Conservation (phyloP, 1,139 yeast species). For the Lodderomyces pseudojiufengensis region DNA sequence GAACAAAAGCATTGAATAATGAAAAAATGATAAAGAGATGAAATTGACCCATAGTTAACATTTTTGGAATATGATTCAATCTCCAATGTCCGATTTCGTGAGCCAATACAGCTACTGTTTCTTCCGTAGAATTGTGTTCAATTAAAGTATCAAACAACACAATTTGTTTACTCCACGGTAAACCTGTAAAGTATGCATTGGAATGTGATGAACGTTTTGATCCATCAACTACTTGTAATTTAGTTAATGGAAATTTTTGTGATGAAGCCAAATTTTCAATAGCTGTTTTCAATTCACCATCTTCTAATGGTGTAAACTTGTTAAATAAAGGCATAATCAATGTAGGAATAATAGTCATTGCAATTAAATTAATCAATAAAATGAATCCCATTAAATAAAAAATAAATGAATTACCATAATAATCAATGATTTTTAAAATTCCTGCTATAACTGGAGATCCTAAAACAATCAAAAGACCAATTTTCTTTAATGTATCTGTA, state of each 20-base stretch:
- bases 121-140: constrained; percentile 68
- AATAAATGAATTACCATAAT: constrained; percentile 77
- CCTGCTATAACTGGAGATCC: constrained; percentile 74
- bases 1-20: constrained; percentile 72
- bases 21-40: constrained; percentile 66
- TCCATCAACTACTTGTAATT: constrained; percentile 87
- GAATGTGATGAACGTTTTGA: constrained; percentile 95
- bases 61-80: constrained; percentile 74
- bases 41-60: constrained; percentile 59
- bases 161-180: constrained; percentile 96
- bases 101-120: constrained; percentile 90
- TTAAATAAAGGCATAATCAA: constrained; percentile 90
- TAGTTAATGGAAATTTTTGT: constrained; percentile 80
- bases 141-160: constrained; percentile 89
- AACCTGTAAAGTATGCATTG: constrained; percentile 91
- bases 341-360: constrained; percentile 74
- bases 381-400: constrained; percentile 73
- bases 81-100: constrained; percentile 99
- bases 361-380: constrained; percentile 64
- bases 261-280: constrained; percentile 75
- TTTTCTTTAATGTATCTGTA: constrained; percentile 63
- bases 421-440: constrained; percentile 74
- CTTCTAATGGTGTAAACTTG: constrained; percentile 84
- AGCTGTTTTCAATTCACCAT: constrained; percentile 79
- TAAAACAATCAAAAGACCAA: constrained; percentile 50